Base-by-base conservation (phyloP, 306 rosid genomes). In the Prinsepia uniflora region DNA sequence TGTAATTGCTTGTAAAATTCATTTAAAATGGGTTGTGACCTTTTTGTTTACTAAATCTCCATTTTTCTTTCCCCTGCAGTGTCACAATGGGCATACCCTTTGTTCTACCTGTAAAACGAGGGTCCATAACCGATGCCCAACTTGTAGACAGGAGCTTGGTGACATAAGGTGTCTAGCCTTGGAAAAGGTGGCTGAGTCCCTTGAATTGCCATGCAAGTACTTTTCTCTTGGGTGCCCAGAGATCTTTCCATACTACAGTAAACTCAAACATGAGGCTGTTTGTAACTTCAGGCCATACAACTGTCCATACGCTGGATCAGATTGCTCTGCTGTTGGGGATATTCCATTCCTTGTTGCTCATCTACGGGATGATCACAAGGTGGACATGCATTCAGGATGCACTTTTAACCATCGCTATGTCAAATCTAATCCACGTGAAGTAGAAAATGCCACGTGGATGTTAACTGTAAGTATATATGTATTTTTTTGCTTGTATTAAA, bases 401-500 rank as follows among this genome's bases (percentile, higher is more conserved):
- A 86, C 96, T 45, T 89, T 89, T 61, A 89, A 89, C 85, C 96
- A 89, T 82, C 96, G 96, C 41, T 89, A 86, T 57, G 96, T 89
- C 36, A 89, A 89, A 82, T 82, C 96, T 39, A 84, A 89, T 84
- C 96, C 96, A 50, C 71, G 75, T 39, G 96, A 89, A 89, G 96
- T 89, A 55, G 96, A 89, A 81, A 89, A 89, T 79, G 96, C 96
- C 65, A 89, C 96, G 2, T 89, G 96, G 96, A 89, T 89, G 96
- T 67, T 89, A 75, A 89, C 96, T 60, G 96, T 89, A 82, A 84
- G 89, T 81, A 45, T 55, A 11, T 18, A 14, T 24, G 36, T 65
- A 22, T 30, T 54, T 57, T 34, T 17, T 5, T 39, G 22, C 17
- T 5, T 36, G 50, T 57, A n/a, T 11, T 2, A 7, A 7, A 43